Conservation (phyloP, 805 yeast genomes). For the Kuraishia ogatae region DNA sequence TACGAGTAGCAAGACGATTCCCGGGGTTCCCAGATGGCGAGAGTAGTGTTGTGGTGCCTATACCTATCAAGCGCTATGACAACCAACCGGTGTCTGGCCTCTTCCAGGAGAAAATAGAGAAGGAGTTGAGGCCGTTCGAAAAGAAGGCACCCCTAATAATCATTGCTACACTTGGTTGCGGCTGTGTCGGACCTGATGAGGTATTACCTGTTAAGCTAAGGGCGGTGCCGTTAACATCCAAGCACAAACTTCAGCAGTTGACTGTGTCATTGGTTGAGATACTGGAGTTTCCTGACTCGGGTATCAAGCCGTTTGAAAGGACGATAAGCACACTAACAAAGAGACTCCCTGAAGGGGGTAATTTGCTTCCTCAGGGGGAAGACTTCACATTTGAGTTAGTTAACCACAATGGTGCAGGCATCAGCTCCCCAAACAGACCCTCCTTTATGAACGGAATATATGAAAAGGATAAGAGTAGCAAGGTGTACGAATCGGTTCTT, state of each 20-base stretch:
- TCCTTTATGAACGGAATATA: not conserved
- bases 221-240: not conserved
- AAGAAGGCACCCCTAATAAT: not conserved
- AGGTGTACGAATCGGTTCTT: not conserved
- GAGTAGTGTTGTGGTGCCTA: not conserved
- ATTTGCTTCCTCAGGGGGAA: not conserved
- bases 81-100: constrained; percentile 1
- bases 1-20: not conserved
- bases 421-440: not conserved
- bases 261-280: not conserved
- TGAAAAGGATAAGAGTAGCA: not conserved
- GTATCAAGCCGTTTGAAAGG: not conserved
- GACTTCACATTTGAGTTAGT: not conserved
- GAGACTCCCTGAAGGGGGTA: not conserved
- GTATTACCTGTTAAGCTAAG: not conserved
- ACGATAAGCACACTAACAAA: not conserved
- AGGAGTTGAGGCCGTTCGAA: not conserved
- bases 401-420: not conserved
- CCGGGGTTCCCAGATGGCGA: not conserved
- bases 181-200: not conserved
- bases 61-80: constrained; percentile 3
- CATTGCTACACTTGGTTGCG: not conserved
- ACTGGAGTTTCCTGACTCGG: not conserved
- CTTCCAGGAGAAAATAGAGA: not conserved
- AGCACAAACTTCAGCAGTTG: not conserved